phyloP scores from a whole-genome alignment of 768 basidiomycete species.

The Suillus placidus region DNA sequence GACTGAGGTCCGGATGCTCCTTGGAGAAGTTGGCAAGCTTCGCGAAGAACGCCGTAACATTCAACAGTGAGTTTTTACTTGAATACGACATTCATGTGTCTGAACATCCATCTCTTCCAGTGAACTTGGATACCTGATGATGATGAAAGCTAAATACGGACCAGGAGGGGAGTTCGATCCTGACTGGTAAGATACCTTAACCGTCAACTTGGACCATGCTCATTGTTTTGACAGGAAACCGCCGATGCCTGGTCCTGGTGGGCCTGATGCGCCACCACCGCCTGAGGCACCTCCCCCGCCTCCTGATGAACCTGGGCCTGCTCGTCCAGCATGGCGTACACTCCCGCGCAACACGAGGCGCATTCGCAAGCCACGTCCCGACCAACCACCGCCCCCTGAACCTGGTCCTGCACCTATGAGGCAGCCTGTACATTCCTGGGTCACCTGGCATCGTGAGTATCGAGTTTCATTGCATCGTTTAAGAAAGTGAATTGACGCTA shows the following conservation, averaged over 20 bases:
- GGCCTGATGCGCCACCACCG: conserved; percentile 47
- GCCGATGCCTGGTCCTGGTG: conserved; percentile 40
- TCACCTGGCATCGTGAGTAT: conserved; percentile 67
- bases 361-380: conserved; percentile 45
- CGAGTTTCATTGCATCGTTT: conserved; percentile 9
- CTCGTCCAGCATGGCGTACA: conserved; percentile 66
- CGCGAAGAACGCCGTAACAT: conserved; percentile 77
- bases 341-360: conserved; percentile 43
- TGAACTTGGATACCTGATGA: conserved; percentile 73
- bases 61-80: conserved; percentile 62
- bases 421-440: conserved; percentile 55
- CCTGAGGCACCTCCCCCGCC: conserved; percentile 44
- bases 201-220: conserved; percentile 11
- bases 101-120: conserved; percentile 37
- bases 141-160: conserved; percentile 73
- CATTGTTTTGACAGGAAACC: conserved; percentile 43
- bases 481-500: conserved; percentile 6
- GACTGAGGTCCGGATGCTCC: conserved; percentile 79
- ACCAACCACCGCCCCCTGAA: conserved; percentile 37
- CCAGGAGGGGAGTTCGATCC: conserved; percentile 87
- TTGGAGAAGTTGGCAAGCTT: conserved; percentile 81
- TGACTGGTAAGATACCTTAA: conserved; percentile 58
- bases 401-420: conserved; percentile 41
- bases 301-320: conserved; percentile 45
- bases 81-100: background rate